A percentile compares a stretch with the other conserved stretches of the same genome.
Conservation (phyloP, 139 green algal genomes). For the Tetraselmis striata region DNA sequence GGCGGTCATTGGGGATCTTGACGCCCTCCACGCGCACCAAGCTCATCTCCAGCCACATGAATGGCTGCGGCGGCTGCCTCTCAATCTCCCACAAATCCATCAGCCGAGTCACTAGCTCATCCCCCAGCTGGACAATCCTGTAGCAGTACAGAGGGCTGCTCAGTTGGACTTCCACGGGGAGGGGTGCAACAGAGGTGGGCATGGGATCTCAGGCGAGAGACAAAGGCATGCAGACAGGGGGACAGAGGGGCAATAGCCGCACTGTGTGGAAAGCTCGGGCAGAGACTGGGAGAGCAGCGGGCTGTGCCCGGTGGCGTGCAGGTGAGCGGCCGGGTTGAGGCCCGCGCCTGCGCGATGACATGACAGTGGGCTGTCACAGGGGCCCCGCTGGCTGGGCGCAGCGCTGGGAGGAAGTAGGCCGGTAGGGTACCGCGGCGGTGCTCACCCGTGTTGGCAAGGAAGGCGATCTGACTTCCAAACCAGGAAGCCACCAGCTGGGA, state of each 20-base stretch:
- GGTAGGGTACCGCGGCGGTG: not conserved
- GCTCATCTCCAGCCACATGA: not conserved
- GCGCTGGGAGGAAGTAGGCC: no score
- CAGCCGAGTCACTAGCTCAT: not conserved
- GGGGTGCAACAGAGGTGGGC: no score
- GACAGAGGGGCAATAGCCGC: no score
- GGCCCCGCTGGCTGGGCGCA: no score
- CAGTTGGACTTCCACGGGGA: no score
- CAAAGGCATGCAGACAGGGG: no score
- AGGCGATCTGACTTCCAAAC: not conserved
- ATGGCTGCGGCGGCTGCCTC: not conserved
- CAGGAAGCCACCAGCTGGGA: not conserved
- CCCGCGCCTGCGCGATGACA: not conserved
- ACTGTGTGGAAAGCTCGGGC: not conserved
- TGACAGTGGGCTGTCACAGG: not conserved
- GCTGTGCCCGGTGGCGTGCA: not conserved
- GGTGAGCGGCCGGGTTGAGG: not conserved
- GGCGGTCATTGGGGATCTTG: not conserved
- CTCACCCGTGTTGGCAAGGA: not conserved
- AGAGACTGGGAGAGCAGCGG: not conserved
- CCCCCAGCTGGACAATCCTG: no score
- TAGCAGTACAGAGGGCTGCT: no score
- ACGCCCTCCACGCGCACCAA: not conserved
- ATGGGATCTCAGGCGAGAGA: no score
- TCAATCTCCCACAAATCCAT: not conserved